Base-by-base conservation (phyloP, 495 filamentous ascomycete species). In the Penicillium paradoxum region DNA sequence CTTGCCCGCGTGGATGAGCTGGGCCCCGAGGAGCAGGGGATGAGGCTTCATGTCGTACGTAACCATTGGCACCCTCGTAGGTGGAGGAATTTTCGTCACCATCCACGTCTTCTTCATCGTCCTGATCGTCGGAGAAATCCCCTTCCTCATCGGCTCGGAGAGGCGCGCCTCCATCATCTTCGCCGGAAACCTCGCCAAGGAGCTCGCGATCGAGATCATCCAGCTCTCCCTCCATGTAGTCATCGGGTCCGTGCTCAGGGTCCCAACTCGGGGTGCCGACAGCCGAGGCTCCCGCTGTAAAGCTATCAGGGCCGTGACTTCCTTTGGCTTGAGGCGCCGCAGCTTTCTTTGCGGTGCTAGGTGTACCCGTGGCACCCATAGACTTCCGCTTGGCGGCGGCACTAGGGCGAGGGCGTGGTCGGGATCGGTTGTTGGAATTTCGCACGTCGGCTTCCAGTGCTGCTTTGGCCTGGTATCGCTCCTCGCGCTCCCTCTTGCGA, bases 141-240 rank as follows among this genome's bases (percentile, higher is more conserved):
- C 61, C 69, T 14, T 58, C 68, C 8, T 63, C 69, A 15, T 51
- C 60, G 27, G 33, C 53, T 36, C 51, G 66, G 13, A 40, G 38
- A 53, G 36, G 64, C 17, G 34, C 51, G 53, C 25, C 25, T 29
- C 42, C 33, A 19, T 49, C 64, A 17, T 74, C 71, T 3, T 76
- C 74, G 6, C 69, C 73, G 15, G 74, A 72, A 14, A 51, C 75
- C 52, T 80, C 78, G 37, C 75, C 76, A 3, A 79, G 68, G 10
- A 77, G 63, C 52, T 79, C 78, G 18, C 76, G 71, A 48, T 80
- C 78, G 13, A 79, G 68, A 46, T 80, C 77, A 49, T 80, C 77
- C 10, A 79, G 65, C 45, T 79, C 76, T 11, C 65, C 70, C 25
- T 73, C 69, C 8, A 70, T 49, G 38, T 72, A 68, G 19, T 68